Percentiles rank a stretch among this genome's conserved stretches.
These are phyloP conservation scores for Colletotrichum sp. DNA, from an alignment of 2,329 filamentous ascomycete species.

Conservation along the genomic window DNA sequence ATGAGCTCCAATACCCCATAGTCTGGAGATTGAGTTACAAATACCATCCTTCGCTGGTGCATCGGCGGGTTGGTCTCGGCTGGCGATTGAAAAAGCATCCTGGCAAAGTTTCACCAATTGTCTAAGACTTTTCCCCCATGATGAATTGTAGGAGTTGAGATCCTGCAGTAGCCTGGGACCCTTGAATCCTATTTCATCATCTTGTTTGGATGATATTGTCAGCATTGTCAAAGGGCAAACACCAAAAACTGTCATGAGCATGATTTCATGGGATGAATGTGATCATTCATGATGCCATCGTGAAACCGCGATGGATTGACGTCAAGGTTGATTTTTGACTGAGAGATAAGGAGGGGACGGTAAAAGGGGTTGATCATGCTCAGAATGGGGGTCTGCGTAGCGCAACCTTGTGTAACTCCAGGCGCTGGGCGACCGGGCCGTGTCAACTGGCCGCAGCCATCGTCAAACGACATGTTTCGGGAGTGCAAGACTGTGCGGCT, in stretches of 20 bases:
- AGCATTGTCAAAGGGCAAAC: background rate
- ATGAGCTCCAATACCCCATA: background rate
- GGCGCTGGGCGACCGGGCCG: background rate
- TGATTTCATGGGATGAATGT: background rate
- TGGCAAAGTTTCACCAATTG: background rate
- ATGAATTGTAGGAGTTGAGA: background rate
- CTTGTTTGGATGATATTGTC: background rate
- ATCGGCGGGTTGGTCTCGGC: background rate
- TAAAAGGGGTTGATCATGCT: background rate
- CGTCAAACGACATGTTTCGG: constrained; percentile 12
- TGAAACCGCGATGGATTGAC: constrained; percentile 1
- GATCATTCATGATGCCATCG: background rate
- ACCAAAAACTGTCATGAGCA: background rate
- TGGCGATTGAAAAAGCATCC: background rate
- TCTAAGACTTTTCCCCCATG: background rate
- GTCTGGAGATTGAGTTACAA: background rate
- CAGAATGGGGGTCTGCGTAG: background rate
- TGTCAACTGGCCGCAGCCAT: background rate
- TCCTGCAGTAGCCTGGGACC: background rate
- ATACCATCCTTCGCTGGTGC: background rate
- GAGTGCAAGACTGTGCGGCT: background rate
- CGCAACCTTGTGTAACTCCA: background rate
- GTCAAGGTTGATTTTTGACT: background rate
- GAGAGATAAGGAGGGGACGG: background rate
- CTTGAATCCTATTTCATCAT: background rate